A percentile compares a stretch with the other conserved stretches of the same genome.
These are phyloP conservation scores for Lepidopterella palustris DNA, from an alignment of 495 filamentous ascomycete genomes.

Conservation along the genomic window DNA sequence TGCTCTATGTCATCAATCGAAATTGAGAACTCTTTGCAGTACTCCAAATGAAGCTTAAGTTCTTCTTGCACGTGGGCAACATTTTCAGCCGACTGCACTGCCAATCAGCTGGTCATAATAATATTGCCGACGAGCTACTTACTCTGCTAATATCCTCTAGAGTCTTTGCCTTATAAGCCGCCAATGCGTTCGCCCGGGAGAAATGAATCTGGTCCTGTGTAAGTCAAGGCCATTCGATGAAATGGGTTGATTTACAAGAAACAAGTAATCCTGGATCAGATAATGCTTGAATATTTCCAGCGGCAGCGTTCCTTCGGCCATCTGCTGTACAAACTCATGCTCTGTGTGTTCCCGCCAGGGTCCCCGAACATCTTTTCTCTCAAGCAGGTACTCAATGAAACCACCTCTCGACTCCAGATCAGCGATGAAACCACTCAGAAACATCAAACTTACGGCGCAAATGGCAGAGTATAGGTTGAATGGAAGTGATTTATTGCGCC, in stretches of 20 bases:
- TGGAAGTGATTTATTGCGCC: conserved; percentile 95
- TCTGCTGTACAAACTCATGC: conserved; percentile 70
- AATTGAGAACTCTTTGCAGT: conserved; percentile 77
- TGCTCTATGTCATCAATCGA: conserved; percentile 64
- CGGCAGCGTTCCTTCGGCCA: conserved; percentile 69
- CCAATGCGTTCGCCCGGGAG: conserved; percentile 74
- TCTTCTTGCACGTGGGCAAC: conserved; percentile 71
- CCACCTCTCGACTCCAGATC: conserved; percentile 49
- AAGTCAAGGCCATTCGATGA: neutral
- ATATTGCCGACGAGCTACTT: conserved; percentile 31
- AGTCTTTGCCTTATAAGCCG: conserved; percentile 69
- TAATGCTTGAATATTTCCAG: conserved; percentile 74
- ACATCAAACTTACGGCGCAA: conserved; percentile 59
- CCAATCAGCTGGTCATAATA: conserved; percentile 25
- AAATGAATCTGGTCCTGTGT: conserved; percentile 63
- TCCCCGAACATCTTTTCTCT: conserved; percentile 60
- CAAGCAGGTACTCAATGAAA: conserved; percentile 80
- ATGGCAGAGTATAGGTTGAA: conserved; percentile 70
- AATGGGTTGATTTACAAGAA: conserved; percentile 51
- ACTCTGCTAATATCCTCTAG: conserved; percentile 61
- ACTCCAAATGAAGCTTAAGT: conserved; percentile 70
- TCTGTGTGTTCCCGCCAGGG: conserved; percentile 69
- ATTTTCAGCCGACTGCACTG: conserved; percentile 55
- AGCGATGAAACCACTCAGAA: neutral
- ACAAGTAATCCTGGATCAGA: conserved; percentile 84